Evolutionary conservation across 2,329 filamentous ascomycete species (phyloP).

Genomic region (Amauroascus verrucosus): DNA sequence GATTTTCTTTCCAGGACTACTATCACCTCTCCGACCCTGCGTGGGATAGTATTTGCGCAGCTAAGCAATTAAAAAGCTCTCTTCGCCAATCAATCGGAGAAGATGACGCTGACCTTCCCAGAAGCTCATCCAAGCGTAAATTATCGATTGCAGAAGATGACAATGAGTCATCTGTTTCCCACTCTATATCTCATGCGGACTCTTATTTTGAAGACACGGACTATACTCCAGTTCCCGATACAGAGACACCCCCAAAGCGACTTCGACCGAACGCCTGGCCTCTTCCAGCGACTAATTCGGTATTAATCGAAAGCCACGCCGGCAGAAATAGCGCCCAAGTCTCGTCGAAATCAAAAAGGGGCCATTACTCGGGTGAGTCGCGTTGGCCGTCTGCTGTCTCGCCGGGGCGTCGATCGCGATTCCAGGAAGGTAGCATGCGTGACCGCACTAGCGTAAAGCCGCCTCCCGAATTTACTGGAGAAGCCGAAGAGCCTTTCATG

Average conservation of each 20-base stretch:
- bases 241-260: constrained; percentile 27
- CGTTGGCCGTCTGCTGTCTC: constrained; percentile 4
- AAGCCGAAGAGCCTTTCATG: constrained; percentile 19
- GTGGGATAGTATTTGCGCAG: background rate
- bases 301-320: constrained; percentile 5
- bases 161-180: background rate
- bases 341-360: constrained; percentile 11
- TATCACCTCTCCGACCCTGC: background rate
- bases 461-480: constrained; percentile 55
- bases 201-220: constrained; percentile 4
- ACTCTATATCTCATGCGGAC: constrained; percentile 4
- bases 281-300: constrained; percentile 16
- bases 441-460: constrained; percentile 64
- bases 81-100: constrained; percentile 9
- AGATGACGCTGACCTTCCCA: background rate
- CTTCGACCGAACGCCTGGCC: constrained; percentile 40
- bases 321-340: constrained; percentile 6
- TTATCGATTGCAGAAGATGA: background rate
- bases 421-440: constrained; percentile 75
- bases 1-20: background rate
- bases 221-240: background rate
- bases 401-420: constrained; percentile 42
- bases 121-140: constrained; percentile 11
- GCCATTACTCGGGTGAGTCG: background rate
- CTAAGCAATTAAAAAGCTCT: background rate